Conservation (phyloP, 192 early-diverging fungal genomes). For the Coemansia sp. region DNA sequence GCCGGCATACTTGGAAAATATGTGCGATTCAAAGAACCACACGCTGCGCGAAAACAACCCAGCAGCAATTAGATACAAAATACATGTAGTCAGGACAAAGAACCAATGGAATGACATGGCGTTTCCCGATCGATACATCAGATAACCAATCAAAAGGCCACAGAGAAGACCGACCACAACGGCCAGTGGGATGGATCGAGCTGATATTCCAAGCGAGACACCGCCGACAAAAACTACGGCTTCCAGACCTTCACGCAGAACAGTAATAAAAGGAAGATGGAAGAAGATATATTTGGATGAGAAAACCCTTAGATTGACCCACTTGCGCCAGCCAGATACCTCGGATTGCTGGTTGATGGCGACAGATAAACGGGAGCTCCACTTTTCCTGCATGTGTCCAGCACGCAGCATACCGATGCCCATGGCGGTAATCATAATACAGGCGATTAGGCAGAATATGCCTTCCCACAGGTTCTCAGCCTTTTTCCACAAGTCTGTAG, state of each 20-base stretch:
- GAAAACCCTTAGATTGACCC: conserved; percentile 39
- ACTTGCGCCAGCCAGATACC: conserved; percentile 30
- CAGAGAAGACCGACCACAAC: conserved; percentile 68
- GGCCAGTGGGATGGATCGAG: conserved; percentile 77
- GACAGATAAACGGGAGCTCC: conserved; percentile 61
- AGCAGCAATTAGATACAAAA: conserved; percentile 79
- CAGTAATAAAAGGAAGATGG: conserved; percentile 80
- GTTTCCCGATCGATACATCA: conserved; percentile 72
- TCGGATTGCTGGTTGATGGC: conserved; percentile 51
- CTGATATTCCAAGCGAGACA: conserved; percentile 63
- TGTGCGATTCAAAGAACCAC: conserved; percentile 64
- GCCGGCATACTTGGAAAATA: conserved; percentile 66
- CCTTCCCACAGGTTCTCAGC: conserved; percentile 84
- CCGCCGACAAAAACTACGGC: conserved; percentile 89
- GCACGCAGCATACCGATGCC: conserved; percentile 77
- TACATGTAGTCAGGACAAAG: conserved; percentile 67
- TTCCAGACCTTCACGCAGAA: conserved; percentile 86
- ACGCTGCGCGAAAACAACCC: conserved; percentile 74
- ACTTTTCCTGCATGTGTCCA: conserved; percentile 74
- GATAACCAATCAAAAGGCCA: conserved; percentile 67
- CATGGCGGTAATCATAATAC: conserved; percentile 76
- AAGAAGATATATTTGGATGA: conserved; percentile 69
- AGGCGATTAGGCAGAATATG: conserved; percentile 74
- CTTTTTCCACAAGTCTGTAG: conserved; percentile 57
- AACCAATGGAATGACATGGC: conserved; percentile 75